Evolutionary conservation across 176 grass and related monocot genomes (phyloP), one percentile per base, ranked within the genome.

Genomic region (Aegilops bicornis): DNA sequence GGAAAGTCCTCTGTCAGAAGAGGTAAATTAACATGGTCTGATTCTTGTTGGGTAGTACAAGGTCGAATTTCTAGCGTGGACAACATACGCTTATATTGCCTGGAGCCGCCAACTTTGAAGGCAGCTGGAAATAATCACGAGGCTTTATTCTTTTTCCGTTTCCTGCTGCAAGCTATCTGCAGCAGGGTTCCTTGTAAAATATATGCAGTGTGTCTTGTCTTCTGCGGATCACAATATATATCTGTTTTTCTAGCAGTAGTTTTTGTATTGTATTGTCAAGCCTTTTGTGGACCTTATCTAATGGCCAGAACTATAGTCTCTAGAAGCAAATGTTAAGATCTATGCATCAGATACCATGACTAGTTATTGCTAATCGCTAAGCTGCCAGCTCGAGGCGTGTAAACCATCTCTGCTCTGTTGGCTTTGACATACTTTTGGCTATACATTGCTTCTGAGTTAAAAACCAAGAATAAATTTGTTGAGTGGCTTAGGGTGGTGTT

Each of bases 121-220:
- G 60, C 61, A 87, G 81, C 61, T 40, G 37, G 60, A 91, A 91
- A 88, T 88, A 84, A 88, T 88, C 81, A 70, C 61, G 36, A 24
- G 77, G 30, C 10, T 2, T 65, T 72, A 2, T 37, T 69, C 35
- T 24, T 80, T n/a, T 22, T 35, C 0, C 1, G 32, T 67, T 74
- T 74, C 52, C 35, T 84, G 59, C 32, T 35, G 43, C 80, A 73
- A 79, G 6, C n/a, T 75, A 13, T 30, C 58, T 85, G 74, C 22
- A 2, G 39, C 11, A 66, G 40, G 29, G 31, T 78, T 85, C 70
- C 77, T 88, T 88, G 86, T 91, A 91, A 77, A 69, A 88, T 84
- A 91, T 91, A 91, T 91, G 82, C 86, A 81, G 77, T 69, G 61
- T 63, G 60, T 19, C 71, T 73, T 54, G 22, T 67, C 20, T 66